Percentiles rank a stretch among this genome's conserved stretches.
phyloP scores from a whole-genome alignment of 2,329 filamentous ascomycete genomes.

The Ilyonectria mors-panacis region DNA sequence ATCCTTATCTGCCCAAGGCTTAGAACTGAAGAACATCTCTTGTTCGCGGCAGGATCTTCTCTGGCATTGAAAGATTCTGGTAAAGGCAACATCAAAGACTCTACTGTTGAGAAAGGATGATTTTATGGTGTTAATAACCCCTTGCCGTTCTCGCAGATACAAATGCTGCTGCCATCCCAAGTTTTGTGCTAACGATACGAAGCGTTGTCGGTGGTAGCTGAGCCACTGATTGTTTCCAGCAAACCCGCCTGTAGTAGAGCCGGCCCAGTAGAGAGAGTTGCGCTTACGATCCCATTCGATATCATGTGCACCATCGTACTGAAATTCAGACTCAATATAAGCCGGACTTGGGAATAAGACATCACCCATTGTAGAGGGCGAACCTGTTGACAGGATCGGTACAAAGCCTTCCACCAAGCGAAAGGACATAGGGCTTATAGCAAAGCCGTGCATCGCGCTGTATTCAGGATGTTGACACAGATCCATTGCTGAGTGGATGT shows the following conservation, averaged over 20 bases:
- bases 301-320: constrained; percentile 59
- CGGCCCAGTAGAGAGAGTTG: constrained; percentile 70
- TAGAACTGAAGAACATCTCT: constrained; percentile 48
- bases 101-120: constrained; percentile 56
- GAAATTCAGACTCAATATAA: constrained; percentile 60
- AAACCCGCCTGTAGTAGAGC: constrained; percentile 67
- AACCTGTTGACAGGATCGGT: constrained; percentile 63
- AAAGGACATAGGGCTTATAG: constrained; percentile 60
- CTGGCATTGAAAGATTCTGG: constrained; percentile 62
- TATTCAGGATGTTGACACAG: constrained; percentile 64
- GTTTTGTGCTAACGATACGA: constrained; percentile 57
- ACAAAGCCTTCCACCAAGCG: constrained; percentile 56
- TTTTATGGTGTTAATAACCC: constrained; percentile 32
- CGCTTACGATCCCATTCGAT: constrained; percentile 64
- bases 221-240: constrained; percentile 55
- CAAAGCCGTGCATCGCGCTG: constrained; percentile 59
- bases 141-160: constrained; percentile 51
- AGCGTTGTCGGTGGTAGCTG: constrained; percentile 64
- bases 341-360: constrained; percentile 67
- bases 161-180: constrained; percentile 41
- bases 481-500: constrained; percentile 49
- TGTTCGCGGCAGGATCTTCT: constrained; percentile 55
- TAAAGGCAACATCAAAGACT: constrained; percentile 62
- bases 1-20: constrained; percentile 52
- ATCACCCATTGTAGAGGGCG: constrained; percentile 64